Evolutionary conservation across 2,329 filamentous ascomycete genomes (phyloP), one percentile per base, ranked within the genome.

Genomic region (Stemphylium lycopersici): DNA sequence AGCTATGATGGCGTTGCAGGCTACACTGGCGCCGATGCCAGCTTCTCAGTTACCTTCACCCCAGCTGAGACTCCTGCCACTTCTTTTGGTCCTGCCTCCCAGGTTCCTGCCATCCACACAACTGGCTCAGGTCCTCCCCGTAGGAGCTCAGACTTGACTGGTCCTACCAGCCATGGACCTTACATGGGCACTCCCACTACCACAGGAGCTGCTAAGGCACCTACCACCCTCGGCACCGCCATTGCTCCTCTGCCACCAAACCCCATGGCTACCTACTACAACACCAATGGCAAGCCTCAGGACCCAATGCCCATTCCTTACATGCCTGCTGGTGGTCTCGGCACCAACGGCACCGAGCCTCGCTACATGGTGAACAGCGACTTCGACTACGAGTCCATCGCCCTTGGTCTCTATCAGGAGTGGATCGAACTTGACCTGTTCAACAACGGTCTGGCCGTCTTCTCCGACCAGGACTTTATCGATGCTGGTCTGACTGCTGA

Each of bases 341-440:
- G 90, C 2, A 92, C 90, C 38, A 93, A 93, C 56, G 90, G 90
- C n/a, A 84, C 85, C 0, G 81, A 83, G 38, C 90, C 90, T 1
- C 84, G 91, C 1, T 93, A 93, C 74, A 86, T 88, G 56, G 87
- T 90, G 0, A 82, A 90, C 66, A 90, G 87, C 59, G 91, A 96
- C 68, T 95, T 92, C 68, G 91, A 95, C 73, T 95, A 88, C 70
- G 83, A 93, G 71, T 92, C 89, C 0, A 81, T 95, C 26, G 83
- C 86, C 0, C 79, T 95, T 11, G 89, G 84, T 11, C 79, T 93
- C 0, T 93, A 93, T 70, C 88, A 92, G 66, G 90, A 95, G 75
- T 95, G 86, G 83, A 91, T 93, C 48, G 90, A 95, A 76, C 81
- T 95, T 1, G 91, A 95, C 69, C 81, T 91, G 12, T 95, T 95